Base-by-base conservation (phyloP, 2,329 filamentous ascomycete species). In the Fragosphaeria purpurea region DNA sequence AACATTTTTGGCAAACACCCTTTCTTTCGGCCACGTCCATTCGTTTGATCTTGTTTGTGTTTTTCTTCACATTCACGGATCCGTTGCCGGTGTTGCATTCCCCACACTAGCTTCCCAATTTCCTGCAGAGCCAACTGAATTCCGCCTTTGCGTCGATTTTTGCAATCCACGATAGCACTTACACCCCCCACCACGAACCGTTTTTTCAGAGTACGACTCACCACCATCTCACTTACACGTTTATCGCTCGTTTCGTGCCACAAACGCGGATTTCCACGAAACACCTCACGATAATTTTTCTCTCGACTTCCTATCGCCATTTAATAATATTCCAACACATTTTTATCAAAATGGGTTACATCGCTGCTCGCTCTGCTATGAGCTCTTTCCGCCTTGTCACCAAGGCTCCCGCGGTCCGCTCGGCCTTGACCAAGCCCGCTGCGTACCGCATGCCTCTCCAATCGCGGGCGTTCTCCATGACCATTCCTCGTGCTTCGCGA, bases 391-490 rank as follows among this genome's bases (percentile, higher is more conserved):
- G 65, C 51, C 52, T 62, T n/a, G 59, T 60, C 40, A 50, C 59
- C 41, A 62, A 62, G 50, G 57, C 61, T 12, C 55, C 59, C n/a
- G 51, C 56, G 33, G 42, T 57, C 45, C 61, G 59, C 46, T 50
- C 57, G 6, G 47, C 52, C 5, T 41, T 59, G 50, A 35, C 53
- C 31, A 57, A 52, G 51, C 56, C 57, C 1, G 39, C 53, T n/a
- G 44, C 41, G 7, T 41, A 41, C 46, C 54, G 54, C 46, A 35
- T 51, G 12, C 50, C 53, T 9, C 12, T 38, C n/a, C 52, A 51
- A 41, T 13, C 52, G 7, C 68, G 70, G 38, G 58, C 66, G 37
- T 67, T 73, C 55, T 65, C 64, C 10, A 57, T 64, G 41, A 67
- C 67, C 2, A 58, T 64, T 22, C 55, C 62, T 42, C 68, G 32